phyloP scores from a whole-genome alignment of 495 filamentous ascomycete genomes.

The Rhizodiscina lignyota region DNA sequence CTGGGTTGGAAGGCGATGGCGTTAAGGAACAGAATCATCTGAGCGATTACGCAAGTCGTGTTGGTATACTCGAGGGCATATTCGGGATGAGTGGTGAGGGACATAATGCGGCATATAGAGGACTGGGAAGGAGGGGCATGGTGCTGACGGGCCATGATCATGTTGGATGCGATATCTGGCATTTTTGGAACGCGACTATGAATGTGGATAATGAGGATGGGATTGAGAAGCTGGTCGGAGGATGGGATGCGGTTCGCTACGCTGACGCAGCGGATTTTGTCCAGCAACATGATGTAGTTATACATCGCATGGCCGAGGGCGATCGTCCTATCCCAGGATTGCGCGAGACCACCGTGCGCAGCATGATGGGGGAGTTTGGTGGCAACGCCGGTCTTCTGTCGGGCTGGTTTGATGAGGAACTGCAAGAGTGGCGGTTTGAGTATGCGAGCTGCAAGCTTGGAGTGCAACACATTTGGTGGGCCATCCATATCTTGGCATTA shows the following conservation, averaged over 20 bases:
- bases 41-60: conserved; percentile 38
- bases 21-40: conserved; percentile 89
- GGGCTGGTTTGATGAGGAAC: conserved; percentile 62
- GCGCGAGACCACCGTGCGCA: conserved; percentile 86
- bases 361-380: conserved; percentile 92
- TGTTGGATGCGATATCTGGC: conserved; percentile 75
- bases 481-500: conserved; percentile 40
- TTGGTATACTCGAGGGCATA: conserved; percentile 57
- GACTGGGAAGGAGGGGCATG: conserved; percentile 49
- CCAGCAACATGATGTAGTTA: conserved; percentile 10
- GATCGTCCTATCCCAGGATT: conserved; percentile 30
- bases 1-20: conserved; percentile 41
- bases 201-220: conserved; percentile 9
- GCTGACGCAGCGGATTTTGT: no score
- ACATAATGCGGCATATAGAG: conserved; percentile 31
- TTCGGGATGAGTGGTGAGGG: conserved; percentile 58
- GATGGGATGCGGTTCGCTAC: no score
- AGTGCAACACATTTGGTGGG: conserved; percentile 89
- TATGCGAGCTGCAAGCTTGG: conserved; percentile 63
- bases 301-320: conserved; percentile 14
- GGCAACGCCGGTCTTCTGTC: conserved; percentile 80
- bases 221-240: neutral
- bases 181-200: conserved; percentile 28
- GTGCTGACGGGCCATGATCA: conserved; percentile 92
- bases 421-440: conserved; percentile 59